Evolutionary conservation across 192 early-diverging fungal species (phyloP).

Genomic region (Podila epicladia): DNA sequence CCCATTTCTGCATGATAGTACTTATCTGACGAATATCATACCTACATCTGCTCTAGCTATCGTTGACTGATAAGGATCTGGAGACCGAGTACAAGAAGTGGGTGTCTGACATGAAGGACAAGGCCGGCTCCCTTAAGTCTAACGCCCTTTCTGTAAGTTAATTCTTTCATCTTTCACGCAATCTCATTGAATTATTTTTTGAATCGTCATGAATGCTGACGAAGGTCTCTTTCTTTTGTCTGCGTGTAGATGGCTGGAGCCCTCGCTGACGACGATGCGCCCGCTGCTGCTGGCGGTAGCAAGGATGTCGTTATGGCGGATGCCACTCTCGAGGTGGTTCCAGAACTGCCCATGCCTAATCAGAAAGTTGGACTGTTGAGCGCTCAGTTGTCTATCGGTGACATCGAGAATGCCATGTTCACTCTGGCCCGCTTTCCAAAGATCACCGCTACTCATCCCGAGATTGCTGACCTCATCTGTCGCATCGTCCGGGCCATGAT

Average conservation of each 20-base stretch:
- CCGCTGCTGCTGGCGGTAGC: neutral
- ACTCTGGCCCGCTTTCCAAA: conserved; percentile 64
- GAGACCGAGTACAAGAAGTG: conserved; percentile 56
- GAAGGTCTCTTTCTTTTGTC: too few species aligned
- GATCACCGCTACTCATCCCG: conserved; percentile 63
- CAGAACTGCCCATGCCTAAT: conserved; percentile 51
- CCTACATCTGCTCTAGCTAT: conserved; percentile 39
- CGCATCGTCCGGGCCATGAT: conserved; percentile 68
- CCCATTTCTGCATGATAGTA: neutral
- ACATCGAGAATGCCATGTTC: conserved; percentile 57
- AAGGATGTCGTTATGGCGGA: conserved; percentile 12
- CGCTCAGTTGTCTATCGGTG: conserved; percentile 73
- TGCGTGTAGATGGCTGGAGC: conserved; percentile 36
- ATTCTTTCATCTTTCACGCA: neutral
- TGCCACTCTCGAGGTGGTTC: neutral
- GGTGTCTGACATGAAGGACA: conserved; percentile 51
- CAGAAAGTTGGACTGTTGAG: conserved; percentile 72
- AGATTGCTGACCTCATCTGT: conserved; percentile 68
- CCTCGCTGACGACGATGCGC: conserved; percentile 14
- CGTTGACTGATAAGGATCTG: conserved; percentile 62
- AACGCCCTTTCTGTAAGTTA: conserved; percentile 52
- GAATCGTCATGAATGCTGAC: neutral
- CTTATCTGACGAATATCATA: neutral
- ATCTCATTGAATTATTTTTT: neutral
- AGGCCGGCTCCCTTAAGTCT: conserved; percentile 53